phyloP scores from a whole-genome alignment of 139 green algal genomes.

The Chlorella sp. region DNA sequence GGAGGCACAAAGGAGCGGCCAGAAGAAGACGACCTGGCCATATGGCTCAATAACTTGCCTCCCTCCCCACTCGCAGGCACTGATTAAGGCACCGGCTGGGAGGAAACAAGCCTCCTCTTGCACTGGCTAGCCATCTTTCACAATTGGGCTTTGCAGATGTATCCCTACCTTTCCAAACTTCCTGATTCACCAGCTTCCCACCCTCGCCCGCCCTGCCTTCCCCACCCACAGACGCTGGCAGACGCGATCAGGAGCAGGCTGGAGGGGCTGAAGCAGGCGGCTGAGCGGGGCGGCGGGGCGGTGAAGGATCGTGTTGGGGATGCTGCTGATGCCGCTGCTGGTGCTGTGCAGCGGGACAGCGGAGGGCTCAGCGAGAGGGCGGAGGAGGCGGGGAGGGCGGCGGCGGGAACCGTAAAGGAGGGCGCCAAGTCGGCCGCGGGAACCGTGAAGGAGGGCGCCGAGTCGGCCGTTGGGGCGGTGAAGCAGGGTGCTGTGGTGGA shows the following conservation, averaged over 20 bases:
- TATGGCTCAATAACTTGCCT: too few species aligned
- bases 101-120: neutral
- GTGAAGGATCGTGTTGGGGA: neutral
- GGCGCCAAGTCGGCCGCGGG: neutral
- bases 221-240: neutral
- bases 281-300: neutral
- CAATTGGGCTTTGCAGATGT: neutral
- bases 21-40: too few species aligned
- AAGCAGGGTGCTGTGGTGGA: neutral
- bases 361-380: too few species aligned
- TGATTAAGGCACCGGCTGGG: neutral
- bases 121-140: neutral
- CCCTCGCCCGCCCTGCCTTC: neutral
- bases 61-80: too few species aligned
- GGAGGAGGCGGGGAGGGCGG: too few species aligned
- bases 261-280: neutral
- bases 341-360: neutral
- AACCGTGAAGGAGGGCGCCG: neutral
- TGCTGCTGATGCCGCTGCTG: neutral
- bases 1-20: too few species aligned
- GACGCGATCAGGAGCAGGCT: neutral
- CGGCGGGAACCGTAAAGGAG: neutral
- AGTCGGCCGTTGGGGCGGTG: neutral
- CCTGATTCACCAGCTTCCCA: neutral
- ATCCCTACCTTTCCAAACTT: neutral